These are phyloP conservation scores for Ambrosia hybrid DNA, from an alignment of 140 eudicot genomes.

Conservation along the genomic window DNA sequence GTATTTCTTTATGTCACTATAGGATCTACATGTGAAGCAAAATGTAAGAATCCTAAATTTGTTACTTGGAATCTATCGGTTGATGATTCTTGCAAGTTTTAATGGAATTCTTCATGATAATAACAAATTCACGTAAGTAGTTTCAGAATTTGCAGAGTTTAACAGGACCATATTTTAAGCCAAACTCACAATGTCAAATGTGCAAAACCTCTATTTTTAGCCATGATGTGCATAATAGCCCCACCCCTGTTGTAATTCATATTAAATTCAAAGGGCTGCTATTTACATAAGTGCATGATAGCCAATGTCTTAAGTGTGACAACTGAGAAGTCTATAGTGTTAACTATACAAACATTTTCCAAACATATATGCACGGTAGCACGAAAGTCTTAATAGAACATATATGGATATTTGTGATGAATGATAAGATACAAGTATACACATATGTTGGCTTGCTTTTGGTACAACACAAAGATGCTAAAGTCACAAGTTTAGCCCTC, in stretches of 20 bases:
- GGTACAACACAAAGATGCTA: background rate
- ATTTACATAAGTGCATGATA: conserved; percentile 13
- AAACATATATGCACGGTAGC: background rate
- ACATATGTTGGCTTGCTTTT: background rate
- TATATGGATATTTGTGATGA: background rate
- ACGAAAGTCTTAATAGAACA: background rate
- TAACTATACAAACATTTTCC: conserved; percentile 4
- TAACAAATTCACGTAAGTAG: conserved; percentile 14
- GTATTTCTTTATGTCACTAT: conserved; percentile 7
- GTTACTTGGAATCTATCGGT: background rate
- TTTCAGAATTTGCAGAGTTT: background rate
- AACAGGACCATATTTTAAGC: conserved; percentile 11
- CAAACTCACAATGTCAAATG: conserved; percentile 16
- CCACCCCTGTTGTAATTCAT: background rate
- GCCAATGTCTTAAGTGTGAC: background rate
- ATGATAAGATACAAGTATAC: background rate
- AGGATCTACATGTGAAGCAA: conserved; percentile 13
- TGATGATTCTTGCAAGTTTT: background rate
- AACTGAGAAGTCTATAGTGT: conserved; percentile 11
- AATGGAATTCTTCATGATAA: conserved; percentile 3
- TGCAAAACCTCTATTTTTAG: background rate
- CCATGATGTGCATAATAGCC: conserved; percentile 11
- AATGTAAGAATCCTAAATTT: background rate
- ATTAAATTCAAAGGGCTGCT: background rate
- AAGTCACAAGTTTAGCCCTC: conserved; percentile 4